Conservation (phyloP, 2,329 filamentous ascomycete species). For the Verticillium nubilum region DNA sequence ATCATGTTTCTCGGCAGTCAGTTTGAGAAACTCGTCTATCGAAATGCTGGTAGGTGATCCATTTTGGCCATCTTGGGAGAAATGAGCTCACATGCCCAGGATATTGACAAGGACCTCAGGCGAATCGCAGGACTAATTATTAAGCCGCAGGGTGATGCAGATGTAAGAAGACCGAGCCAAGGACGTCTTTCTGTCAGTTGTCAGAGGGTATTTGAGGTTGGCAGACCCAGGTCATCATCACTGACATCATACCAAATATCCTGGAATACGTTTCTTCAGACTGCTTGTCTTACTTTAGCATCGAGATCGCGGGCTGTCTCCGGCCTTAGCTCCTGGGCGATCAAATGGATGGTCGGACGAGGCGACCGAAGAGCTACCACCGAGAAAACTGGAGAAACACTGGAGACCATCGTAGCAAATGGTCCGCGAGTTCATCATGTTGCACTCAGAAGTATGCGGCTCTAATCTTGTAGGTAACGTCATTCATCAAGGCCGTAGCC, state of each 20-base stretch:
- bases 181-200: too few species aligned
- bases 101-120: too few species aligned
- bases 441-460: not conserved
- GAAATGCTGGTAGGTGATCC: not conserved
- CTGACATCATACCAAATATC: too few species aligned
- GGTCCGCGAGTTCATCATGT: not conserved
- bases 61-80: not conserved
- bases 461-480: not conserved
- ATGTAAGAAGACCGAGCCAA: too few species aligned
- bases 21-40: not conserved
- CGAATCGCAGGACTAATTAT: too few species aligned
- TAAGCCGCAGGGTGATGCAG: too few species aligned
- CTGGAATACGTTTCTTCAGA: too few species aligned
- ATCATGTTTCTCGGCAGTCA: not conserved
- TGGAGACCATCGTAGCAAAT: not conserved
- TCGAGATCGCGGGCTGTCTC: not conserved
- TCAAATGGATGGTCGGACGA: not conserved
- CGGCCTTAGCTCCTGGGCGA: not conserved
- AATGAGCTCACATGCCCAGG: too few species aligned
- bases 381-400: not conserved
- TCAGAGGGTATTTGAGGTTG: too few species aligned
- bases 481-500: not conserved
- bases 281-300: too few species aligned
- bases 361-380: not conserved
- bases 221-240: too few species aligned